These are phyloP conservation scores for Hordeum vulgare DNA, from an alignment of 176 grass and related monocot species.

Conservation along the genomic window DNA sequence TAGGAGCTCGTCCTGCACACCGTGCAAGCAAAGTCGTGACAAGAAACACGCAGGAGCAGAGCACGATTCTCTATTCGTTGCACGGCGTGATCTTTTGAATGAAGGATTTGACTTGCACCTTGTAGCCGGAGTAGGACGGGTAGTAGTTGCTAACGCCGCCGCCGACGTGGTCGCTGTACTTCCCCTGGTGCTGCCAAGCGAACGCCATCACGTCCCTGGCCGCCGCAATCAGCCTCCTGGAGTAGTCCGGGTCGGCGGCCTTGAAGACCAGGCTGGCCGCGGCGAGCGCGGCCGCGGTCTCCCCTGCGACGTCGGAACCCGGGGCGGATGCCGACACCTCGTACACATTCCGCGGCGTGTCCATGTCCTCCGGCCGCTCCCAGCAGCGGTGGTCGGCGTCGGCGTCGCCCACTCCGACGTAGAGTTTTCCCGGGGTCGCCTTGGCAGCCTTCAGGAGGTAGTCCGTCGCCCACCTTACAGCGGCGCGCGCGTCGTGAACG, in stretches of 20 bases:
- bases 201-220: conserved; percentile 53
- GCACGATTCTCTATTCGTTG: background rate
- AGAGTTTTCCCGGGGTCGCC: conserved; percentile 43
- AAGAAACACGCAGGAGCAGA: background rate
- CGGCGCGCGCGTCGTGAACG: conserved; percentile 30
- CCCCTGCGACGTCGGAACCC: conserved; percentile 64
- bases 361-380: conserved; percentile 88
- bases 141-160: conserved; percentile 49
- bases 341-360: conserved; percentile 69
- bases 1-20: conserved; percentile 58
- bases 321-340: conserved; percentile 48
- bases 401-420: conserved; percentile 83
- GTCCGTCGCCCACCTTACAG: conserved; percentile 70
- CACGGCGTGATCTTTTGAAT: background rate
- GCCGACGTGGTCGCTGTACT: conserved; percentile 58
- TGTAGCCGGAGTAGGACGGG: conserved; percentile 74
- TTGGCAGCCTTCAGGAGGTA: conserved; percentile 77
- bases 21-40: background rate
- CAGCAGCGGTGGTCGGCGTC: conserved; percentile 74
- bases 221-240: conserved; percentile 25
- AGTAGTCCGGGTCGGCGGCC: conserved; percentile 32
- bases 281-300: conserved; percentile 79
- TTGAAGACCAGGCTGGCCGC: conserved; percentile 40
- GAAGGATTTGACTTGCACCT: background rate
- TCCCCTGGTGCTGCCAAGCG: conserved; percentile 42